phyloP scores from a whole-genome alignment of 192 early-diverging fungal species.

The Rhizoclosmatium sp. region DNA sequence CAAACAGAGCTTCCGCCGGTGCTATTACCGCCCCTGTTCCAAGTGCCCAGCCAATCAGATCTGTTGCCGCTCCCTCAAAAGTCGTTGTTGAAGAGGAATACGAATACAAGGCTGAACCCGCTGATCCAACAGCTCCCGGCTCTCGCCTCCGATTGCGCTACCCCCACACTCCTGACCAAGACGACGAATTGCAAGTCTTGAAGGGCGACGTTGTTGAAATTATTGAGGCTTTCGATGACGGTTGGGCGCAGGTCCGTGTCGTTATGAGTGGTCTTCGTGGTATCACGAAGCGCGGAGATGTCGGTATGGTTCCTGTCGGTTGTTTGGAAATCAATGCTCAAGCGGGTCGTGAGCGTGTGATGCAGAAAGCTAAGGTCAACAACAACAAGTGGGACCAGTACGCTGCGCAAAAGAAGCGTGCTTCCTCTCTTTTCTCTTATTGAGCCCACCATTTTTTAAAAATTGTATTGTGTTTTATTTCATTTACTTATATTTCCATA shows the following conservation, averaged over 20 bases:
- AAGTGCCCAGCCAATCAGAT: too few relatives aligned
- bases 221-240: slow-evolving; percentile 47
- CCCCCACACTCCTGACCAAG: slow-evolving; percentile 33
- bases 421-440: slow-evolving; percentile 14
- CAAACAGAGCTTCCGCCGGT: not conserved
- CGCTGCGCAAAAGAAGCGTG: slow-evolving; percentile 19
- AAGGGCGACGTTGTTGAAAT: slow-evolving; percentile 47
- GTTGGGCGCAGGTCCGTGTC: slow-evolving; percentile 37
- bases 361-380: slow-evolving; percentile 6
- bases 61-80: not conserved
- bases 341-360: slow-evolving; percentile 18
- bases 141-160: slow-evolving; percentile 37
- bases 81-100: not conserved
- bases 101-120: slow-evolving; percentile 24
- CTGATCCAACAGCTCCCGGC: slow-evolving; percentile 35
- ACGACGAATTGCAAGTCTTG: slow-evolving; percentile 43
- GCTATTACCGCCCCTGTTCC: slow-evolving; percentile 1
- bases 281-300: slow-evolving; percentile 31
- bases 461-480: slow-evolving; percentile 11
- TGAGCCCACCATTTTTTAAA: not conserved
- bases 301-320: slow-evolving; percentile 40
- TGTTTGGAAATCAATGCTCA: slow-evolving; percentile 17
- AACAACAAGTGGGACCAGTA: not conserved
- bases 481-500: not conserved
- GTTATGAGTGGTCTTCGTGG: slow-evolving; percentile 33